Percentiles rank a stretch among this genome's conserved stretches.
Conservation (phyloP, 31 red algal genomes). For the Asparagopsis taxiformis region DNA sequence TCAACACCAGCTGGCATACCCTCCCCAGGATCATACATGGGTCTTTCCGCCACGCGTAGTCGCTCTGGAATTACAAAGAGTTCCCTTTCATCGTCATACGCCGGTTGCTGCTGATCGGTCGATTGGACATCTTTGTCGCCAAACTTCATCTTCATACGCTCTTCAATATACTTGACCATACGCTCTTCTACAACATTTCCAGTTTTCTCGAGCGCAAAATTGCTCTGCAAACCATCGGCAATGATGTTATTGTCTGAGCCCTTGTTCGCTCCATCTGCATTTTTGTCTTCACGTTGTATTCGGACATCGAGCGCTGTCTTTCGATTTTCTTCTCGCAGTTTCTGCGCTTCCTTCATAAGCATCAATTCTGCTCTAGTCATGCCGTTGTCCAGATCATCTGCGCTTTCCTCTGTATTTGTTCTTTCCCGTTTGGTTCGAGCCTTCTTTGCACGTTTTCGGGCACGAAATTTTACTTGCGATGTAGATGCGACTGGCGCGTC, state of each 20-base stretch:
- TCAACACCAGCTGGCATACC: constrained; percentile 57
- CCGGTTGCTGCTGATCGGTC: not conserved
- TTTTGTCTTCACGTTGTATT: constrained; percentile 1
- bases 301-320: constrained; percentile 18
- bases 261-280: not conserved
- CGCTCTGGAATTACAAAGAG: constrained; percentile 45
- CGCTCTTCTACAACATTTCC: constrained; percentile 24
- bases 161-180: constrained; percentile 52
- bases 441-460: constrained; percentile 42
- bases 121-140: constrained; percentile 5
- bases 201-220: constrained; percentile 49
- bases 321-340: constrained; percentile 35
- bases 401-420: not conserved
- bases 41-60: constrained; percentile 17
- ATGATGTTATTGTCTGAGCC: not conserved
- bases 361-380: constrained; percentile 30
- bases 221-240: constrained; percentile 13
- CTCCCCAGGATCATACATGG: constrained; percentile 45
- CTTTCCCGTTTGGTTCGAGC: not conserved
- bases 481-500: too few relatives aligned
- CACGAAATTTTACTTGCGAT: too few relatives aligned
- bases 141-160: constrained; percentile 47
- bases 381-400: not conserved
- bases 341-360: constrained; percentile 33
- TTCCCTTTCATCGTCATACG: constrained; percentile 10